phyloP scores from a whole-genome alignment of 176 grass and related monocot genomes.

The Carex myosuroides region DNA sequence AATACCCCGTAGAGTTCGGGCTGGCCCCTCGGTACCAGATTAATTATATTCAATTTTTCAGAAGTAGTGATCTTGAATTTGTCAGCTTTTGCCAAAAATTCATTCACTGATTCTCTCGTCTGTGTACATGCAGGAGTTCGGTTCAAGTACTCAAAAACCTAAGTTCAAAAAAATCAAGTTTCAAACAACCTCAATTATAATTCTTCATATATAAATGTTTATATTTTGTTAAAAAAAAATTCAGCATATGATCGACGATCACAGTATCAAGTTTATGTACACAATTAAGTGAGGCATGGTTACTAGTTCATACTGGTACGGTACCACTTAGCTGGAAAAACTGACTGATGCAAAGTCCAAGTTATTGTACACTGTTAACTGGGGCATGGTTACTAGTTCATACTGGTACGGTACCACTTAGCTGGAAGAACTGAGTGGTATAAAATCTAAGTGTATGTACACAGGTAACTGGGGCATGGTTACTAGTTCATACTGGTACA shows the following conservation, averaged over 20 bases:
- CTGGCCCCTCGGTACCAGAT: slow-evolving; percentile 36
- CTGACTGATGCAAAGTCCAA: too few relatives aligned
- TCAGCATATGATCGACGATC: background rate
- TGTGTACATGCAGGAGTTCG: slow-evolving; percentile 54
- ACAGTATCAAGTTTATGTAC: background rate
- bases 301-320: background rate
- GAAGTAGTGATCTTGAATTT: slow-evolving; percentile 55
- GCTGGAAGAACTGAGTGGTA: background rate
- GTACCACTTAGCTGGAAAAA: background rate
- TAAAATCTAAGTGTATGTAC: background rate
- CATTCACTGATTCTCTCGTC: slow-evolving; percentile 49
- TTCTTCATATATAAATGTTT: background rate
- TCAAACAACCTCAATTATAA: background rate
- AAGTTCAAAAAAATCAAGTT: background rate
- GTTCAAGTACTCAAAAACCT: slow-evolving; percentile 75
- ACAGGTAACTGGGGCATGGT: background rate
- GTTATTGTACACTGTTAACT: background rate
- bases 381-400: background rate
- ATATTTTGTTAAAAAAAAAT: background rate
- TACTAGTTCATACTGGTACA: background rate
- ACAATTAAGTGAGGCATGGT: background rate
- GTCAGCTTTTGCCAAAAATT: slow-evolving; percentile 52
- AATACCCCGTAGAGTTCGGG: slow-evolving; percentile 13
- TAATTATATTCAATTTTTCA: slow-evolving; percentile 69
- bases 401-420: background rate